Base-by-base conservation (phyloP, 306 rosid genomes). In the cucumber (Cucumis sativus) region DNA sequence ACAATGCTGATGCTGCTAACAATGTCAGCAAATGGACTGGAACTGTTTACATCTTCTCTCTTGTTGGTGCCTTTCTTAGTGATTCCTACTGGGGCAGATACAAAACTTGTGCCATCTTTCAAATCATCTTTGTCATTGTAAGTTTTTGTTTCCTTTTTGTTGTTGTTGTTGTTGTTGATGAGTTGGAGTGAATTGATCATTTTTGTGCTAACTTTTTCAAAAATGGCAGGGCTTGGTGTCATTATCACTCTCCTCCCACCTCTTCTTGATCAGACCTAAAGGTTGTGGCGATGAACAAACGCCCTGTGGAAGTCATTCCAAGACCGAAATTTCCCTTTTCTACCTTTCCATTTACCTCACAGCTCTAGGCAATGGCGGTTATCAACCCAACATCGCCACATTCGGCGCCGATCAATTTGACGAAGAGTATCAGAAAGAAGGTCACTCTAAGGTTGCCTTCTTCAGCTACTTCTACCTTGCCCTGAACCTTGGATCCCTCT, bases 381-480 rank as follows among this genome's bases (percentile, higher is more conserved):
- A 93, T 74, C 98, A 93, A 79, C 98, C 98, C 17, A 93, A 86
- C 63, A 93, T 93, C 33, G 96, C 92, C 4, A 91, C 98, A 55
- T 87, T 93, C 60, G 97, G 98, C 37, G 98, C 98, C 60, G 98
- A 93, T 81, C 98, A 93, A 77, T 93, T 84, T 51, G 98, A 93
- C 23, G 97, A 89, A 78, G 97, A 90, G 76, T 82, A 90, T 80
- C 87, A 76, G 16, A 86, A 71, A 65, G 98, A 93, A 69, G 90
- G 96, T 14, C 82, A 23, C 63, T 85, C 81, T 0, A 93, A 93
- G 79, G 97, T 93, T 72, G 91, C 98, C 15, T 93, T 91, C 80
- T 93, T 93, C 78, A 93, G 98, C 89, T 93, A 91, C 92, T 93
- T 88, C 88, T 93, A 93, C 88, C 92, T 93, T 57, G 97, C 97